Evolutionary conservation across 305 asterid species (phyloP).

Genomic region (Fraxinus latifolia): DNA sequence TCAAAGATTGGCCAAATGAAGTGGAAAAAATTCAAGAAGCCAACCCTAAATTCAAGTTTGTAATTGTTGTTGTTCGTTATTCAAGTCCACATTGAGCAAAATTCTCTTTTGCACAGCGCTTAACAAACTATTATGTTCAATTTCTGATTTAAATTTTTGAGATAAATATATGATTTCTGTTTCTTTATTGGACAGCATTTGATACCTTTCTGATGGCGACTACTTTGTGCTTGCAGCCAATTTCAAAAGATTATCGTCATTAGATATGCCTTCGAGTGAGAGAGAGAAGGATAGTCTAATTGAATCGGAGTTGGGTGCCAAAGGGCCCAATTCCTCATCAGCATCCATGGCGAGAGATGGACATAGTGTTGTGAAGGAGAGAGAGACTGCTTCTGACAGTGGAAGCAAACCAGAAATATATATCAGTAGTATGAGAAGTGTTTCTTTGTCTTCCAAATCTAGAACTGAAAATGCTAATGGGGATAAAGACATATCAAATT

Average conservation of each 20-base stretch:
- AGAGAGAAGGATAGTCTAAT: slow-evolving; percentile 33
- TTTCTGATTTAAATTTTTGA: neutral
- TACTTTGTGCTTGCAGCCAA: slow-evolving; percentile 26
- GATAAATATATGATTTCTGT: slow-evolving; percentile 12
- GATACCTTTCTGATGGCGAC: slow-evolving; percentile 9
- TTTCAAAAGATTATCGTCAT: slow-evolving; percentile 23
- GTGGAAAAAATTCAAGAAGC: neutral
- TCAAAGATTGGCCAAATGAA: neutral
- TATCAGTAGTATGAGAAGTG: slow-evolving; percentile 32
- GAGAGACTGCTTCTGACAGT: slow-evolving; percentile 34
- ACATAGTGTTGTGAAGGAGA: slow-evolving; percentile 34
- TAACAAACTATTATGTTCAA: slow-evolving; percentile 1
- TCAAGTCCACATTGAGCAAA: neutral
- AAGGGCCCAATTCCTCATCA: slow-evolving; percentile 39
- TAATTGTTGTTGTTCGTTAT: neutral
- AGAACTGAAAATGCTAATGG: slow-evolving; percentile 34
- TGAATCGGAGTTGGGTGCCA: slow-evolving; percentile 37
- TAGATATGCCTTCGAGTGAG: slow-evolving; percentile 34
- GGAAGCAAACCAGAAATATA: slow-evolving; percentile 33
- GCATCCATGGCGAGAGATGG: slow-evolving; percentile 41
- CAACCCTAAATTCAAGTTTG: neutral
- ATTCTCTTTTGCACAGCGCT: neutral
- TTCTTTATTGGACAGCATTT: slow-evolving; percentile 12
- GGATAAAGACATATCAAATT: slow-evolving; percentile 38
- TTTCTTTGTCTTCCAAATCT: slow-evolving; percentile 52